phyloP scores from a whole-genome alignment of 2,329 filamentous ascomycete species.

The Trichoderma sp. region DNA sequence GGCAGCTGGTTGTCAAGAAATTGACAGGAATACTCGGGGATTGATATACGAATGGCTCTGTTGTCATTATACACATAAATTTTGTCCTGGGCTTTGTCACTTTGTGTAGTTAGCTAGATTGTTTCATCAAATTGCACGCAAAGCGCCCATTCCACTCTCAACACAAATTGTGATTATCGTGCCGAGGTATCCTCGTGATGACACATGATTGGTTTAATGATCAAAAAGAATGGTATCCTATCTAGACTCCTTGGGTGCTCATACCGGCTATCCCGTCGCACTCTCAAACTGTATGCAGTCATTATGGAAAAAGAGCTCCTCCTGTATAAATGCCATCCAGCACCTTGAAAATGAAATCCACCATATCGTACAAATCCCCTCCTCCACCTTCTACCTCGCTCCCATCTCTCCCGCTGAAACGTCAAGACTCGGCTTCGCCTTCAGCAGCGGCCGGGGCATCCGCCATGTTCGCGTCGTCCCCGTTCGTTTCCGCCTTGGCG shows the following conservation, averaged over 20 bases:
- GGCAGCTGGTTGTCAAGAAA: not conserved
- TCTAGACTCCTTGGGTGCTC: constrained; percentile 1
- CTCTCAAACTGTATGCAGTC: not conserved
- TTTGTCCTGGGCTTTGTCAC: constrained; percentile 22
- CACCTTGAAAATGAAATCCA: not conserved
- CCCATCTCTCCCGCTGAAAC: not conserved
- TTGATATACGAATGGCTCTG: not conserved
- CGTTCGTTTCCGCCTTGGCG: constrained; percentile 23
- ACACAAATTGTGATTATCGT: not conserved
- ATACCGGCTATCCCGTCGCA: constrained; percentile 6
- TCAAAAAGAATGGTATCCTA: constrained; percentile 1
- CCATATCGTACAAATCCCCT: not conserved
- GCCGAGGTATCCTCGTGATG: not conserved
- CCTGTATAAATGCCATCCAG: no score
- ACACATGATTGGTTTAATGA: not conserved
- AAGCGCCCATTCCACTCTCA: constrained; percentile 31
- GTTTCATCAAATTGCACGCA: constrained; percentile 29
- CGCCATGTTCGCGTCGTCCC: constrained; percentile 29
- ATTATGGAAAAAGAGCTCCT: not conserved
- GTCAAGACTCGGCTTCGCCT: not conserved
- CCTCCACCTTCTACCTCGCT: not conserved
- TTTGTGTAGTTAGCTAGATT: constrained; percentile 30
- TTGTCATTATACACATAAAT: not conserved
- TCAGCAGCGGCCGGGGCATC: constrained; percentile 27
- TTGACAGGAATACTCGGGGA: not conserved